Conservation (phyloP, 257 asterid species). For the Solanum sparsipilum region DNA sequence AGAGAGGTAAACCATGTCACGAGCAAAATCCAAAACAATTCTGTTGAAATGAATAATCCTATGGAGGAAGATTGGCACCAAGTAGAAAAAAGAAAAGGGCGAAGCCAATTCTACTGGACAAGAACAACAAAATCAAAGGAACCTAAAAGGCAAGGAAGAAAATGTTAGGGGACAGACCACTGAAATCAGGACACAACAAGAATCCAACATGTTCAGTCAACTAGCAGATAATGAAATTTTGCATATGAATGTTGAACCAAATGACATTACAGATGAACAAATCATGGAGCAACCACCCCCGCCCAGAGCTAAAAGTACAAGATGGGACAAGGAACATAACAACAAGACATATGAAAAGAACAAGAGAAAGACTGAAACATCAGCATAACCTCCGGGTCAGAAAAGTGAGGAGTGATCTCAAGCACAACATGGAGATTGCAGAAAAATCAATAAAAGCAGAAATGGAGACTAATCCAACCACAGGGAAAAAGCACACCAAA, state of each 20-base stretch:
- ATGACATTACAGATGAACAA: background rate
- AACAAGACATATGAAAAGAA: background rate
- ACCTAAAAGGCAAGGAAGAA: background rate
- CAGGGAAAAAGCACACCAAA: background rate
- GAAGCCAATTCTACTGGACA: background rate
- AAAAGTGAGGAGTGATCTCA: background rate
- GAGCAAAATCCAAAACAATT: background rate
- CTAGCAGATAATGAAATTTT: background rate
- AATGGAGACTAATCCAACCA: background rate
- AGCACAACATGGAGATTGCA: background rate
- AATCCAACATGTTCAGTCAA: background rate
- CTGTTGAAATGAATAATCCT: background rate
- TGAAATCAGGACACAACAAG: background rate
- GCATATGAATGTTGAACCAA: background rate
- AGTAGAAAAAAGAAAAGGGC: background rate
- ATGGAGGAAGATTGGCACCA: background rate
- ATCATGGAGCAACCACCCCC: background rate
- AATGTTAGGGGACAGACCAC: background rate
- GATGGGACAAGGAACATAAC: background rate
- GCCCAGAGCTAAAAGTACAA: background rate
- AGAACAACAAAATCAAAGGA: background rate
- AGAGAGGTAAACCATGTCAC: background rate
- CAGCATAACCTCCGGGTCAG: background rate
- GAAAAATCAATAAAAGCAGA: background rate
- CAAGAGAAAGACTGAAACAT: background rate